Conservation (phyloP, 2,329 filamentous ascomycete species). For the Hymenoscyphus salicellus region DNA sequence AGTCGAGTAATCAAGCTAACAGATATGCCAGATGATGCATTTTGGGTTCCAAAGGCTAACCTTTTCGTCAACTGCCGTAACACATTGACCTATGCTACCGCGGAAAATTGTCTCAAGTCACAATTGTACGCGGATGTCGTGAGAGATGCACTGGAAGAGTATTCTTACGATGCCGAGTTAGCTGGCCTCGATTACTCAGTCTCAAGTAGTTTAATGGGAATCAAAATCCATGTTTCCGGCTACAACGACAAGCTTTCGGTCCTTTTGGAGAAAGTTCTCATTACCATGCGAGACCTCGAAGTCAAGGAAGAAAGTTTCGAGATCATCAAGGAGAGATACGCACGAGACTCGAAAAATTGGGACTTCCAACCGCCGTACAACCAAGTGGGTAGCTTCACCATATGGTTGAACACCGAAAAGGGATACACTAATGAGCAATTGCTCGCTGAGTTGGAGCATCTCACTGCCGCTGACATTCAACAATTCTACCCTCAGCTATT, state of each 20-base stretch:
- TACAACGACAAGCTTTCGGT: slow-evolving; percentile 97
- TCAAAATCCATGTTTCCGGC: slow-evolving; percentile 77
- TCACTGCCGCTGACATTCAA: no score
- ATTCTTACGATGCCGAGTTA: slow-evolving; percentile 92
- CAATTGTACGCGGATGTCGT: slow-evolving; percentile 82
- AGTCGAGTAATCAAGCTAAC: not conserved
- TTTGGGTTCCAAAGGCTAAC: slow-evolving; percentile 96
- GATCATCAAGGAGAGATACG: slow-evolving; percentile 82
- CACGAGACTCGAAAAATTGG: slow-evolving; percentile 77
- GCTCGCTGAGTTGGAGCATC: no score
- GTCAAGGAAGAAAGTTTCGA: slow-evolving; percentile 84
- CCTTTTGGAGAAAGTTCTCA: slow-evolving; percentile 81
- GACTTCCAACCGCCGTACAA: no score
- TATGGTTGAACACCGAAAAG: no score
- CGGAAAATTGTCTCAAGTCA: slow-evolving; percentile 73
- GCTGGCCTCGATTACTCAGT: slow-evolving; percentile 84
- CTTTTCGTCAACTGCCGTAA: slow-evolving; percentile 77
- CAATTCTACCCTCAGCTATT: no score
- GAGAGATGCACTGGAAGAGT: slow-evolving; percentile 83
- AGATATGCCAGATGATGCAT: slow-evolving; percentile 69
- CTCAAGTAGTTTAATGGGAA: slow-evolving; percentile 65
- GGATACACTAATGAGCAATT: no score
- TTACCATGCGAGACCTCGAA: slow-evolving; percentile 79
- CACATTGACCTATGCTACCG: slow-evolving; percentile 74
- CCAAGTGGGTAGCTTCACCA: no score